phyloP scores from a whole-genome alignment of 2,329 filamentous ascomycete genomes.

The Penicillium sp. region DNA sequence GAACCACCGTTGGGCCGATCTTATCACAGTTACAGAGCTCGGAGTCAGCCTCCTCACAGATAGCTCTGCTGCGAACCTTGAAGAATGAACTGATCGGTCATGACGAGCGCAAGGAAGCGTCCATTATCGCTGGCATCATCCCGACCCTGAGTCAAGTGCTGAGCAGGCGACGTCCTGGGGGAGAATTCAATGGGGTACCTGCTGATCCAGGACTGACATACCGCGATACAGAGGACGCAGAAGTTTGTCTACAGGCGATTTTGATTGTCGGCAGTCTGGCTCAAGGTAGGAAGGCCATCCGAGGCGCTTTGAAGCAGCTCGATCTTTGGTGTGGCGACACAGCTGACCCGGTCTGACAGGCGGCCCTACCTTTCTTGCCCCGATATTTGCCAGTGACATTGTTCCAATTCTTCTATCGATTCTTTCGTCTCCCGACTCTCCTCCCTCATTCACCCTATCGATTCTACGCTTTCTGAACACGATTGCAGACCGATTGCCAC shows the following conservation, averaged over 20 bases:
- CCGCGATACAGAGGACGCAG: slow-evolving; percentile 56
- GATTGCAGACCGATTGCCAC: slow-evolving; percentile 59
- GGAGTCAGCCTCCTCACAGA: slow-evolving; percentile 35
- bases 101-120: slow-evolving; percentile 75
- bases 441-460: slow-evolving; percentile 62
- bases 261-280: slow-evolving; percentile 81
- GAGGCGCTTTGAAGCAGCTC: not conserved
- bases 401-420: slow-evolving; percentile 66
- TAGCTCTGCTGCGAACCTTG: slow-evolving; percentile 60
- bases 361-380: slow-evolving; percentile 69
- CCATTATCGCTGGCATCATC: slow-evolving; percentile 62
- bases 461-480: slow-evolving; percentile 69
- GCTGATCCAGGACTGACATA: slow-evolving; percentile 24
- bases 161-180: slow-evolving; percentile 39
- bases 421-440: slow-evolving; percentile 59
- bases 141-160: slow-evolving; percentile 46
- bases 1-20: slow-evolving; percentile 48
- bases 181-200: slow-evolving; percentile 25
- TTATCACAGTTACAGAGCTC: slow-evolving; percentile 54
- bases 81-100: slow-evolving; percentile 92
- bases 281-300: slow-evolving; percentile 53
- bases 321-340: not conserved
- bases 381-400: slow-evolving; percentile 62
- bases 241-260: slow-evolving; percentile 68
- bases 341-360: slow-evolving; percentile 47